phyloP scores from a whole-genome alignment of 163 green algal species.

The Chlamydomonas reinhardtii region DNA sequence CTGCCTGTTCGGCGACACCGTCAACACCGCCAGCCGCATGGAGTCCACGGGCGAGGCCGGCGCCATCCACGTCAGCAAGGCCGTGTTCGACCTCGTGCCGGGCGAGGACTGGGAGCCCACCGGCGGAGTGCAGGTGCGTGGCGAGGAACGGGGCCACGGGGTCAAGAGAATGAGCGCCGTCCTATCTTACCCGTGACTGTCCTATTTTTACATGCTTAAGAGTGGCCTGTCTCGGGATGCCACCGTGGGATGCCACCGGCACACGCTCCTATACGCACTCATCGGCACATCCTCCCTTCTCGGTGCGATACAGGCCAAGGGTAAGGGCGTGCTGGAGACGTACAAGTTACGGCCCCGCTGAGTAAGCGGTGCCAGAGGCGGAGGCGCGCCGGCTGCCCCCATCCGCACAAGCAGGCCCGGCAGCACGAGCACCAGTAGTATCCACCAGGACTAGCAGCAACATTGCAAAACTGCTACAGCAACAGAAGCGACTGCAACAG shows the following conservation, averaged over 20 bases:
- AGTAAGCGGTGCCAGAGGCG: too few species aligned
- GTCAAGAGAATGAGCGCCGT: too few species aligned
- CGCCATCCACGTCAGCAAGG: slow-evolving; percentile 21
- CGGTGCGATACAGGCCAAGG: slow-evolving; percentile 11
- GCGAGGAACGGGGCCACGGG: not conserved
- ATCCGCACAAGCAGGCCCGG: not conserved
- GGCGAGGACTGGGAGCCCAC: slow-evolving; percentile 11
- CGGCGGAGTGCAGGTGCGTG: slow-evolving; percentile 19
- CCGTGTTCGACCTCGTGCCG: slow-evolving; percentile 17
- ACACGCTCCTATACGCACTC: too few species aligned
- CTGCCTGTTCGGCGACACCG: slow-evolving; percentile 54
- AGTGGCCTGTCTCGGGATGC: too few species aligned
- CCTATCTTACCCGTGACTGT: too few species aligned
- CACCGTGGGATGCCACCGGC: too few species aligned
- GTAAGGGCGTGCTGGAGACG: slow-evolving; percentile 22
- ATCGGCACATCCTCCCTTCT: not conserved
- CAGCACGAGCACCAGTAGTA: too few species aligned
- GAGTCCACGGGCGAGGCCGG: slow-evolving; percentile 36
- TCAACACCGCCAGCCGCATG: slow-evolving; percentile 50
- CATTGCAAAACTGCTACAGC: too few species aligned
- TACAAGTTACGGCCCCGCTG: not conserved
- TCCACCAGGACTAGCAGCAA: too few species aligned
- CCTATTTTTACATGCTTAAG: too few species aligned
- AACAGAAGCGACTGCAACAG: too few species aligned
- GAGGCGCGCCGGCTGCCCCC: too few species aligned